These are phyloP conservation scores for Panellus pusillus DNA, from an alignment of 768 basidiomycete species.

Conservation along the genomic window DNA sequence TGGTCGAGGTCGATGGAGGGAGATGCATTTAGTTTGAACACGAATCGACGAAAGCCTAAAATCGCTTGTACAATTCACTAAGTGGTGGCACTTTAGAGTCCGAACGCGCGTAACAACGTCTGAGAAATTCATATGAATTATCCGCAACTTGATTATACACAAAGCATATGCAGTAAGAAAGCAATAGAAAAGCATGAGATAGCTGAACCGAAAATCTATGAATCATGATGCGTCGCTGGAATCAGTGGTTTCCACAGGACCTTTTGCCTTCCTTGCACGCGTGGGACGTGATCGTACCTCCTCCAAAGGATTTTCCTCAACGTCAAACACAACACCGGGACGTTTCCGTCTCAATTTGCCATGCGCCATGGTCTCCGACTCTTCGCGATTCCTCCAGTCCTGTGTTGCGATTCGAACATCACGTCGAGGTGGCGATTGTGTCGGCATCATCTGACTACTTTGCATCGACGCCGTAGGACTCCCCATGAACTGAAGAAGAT, in stretches of 20 bases:
- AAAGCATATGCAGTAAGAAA: conserved; percentile 5
- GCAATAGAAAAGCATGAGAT: conserved; percentile 8
- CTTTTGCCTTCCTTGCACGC: conserved; percentile 8
- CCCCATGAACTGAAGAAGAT: conserved; percentile 70
- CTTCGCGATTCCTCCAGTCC: conserved; percentile 71
- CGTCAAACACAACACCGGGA: conserved; percentile 68
- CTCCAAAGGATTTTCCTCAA: conserved; percentile 53
- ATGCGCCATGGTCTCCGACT: conserved; percentile 45
- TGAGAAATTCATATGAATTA: too few species aligned
- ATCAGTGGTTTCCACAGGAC: conserved; percentile 4
- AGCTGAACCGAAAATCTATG: neutral
- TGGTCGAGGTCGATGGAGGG: conserved; percentile 9
- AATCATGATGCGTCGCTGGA: conserved; percentile 8
- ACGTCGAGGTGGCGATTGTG: conserved; percentile 58
- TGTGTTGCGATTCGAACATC: conserved; percentile 65
- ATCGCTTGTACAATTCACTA: neutral
- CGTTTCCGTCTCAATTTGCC: conserved; percentile 44
- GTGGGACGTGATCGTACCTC: conserved; percentile 25
- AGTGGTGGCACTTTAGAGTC: too few species aligned
- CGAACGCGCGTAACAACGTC: too few species aligned
- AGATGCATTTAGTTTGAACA: conserved; percentile 3
- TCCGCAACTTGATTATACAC: too few species aligned
- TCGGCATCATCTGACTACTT: conserved; percentile 52
- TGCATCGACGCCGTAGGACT: conserved; percentile 73
- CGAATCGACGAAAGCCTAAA: too few species aligned